Percentiles rank a stretch among this genome's conserved stretches.
phyloP scores from a whole-genome alignment of 805 yeast species.

The Maudiozyma serrabonitensis region DNA sequence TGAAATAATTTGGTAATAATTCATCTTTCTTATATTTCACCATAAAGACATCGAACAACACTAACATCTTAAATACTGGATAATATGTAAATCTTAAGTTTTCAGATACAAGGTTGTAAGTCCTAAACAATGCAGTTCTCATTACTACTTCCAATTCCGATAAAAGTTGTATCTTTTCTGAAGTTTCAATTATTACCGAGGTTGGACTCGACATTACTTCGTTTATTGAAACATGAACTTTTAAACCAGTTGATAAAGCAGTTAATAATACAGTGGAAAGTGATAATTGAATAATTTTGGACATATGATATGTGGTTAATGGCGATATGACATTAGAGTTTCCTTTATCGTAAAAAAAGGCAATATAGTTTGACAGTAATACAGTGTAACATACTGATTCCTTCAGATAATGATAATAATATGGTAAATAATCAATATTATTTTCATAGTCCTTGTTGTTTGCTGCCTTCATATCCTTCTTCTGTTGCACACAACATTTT shows the following conservation, averaged over 20 bases:
- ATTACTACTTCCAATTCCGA: slow-evolving; percentile 11
- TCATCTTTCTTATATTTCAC: slow-evolving; percentile 19
- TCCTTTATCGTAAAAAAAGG: slow-evolving; percentile 15
- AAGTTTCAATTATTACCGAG: background rate
- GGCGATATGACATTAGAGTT: slow-evolving; percentile 10
- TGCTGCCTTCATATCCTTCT: background rate
- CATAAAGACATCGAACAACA: slow-evolving; percentile 21
- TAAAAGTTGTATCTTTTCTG: slow-evolving; percentile 3
- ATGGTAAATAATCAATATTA: slow-evolving; percentile 5
- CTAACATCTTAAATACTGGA: slow-evolving; percentile 24
- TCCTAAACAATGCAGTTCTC: slow-evolving; percentile 14
- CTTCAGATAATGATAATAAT: slow-evolving; percentile 16
- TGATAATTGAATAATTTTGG: slow-evolving; percentile 21
- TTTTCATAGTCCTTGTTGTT: background rate
- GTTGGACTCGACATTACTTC: background rate
- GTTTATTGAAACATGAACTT: slow-evolving; percentile 8
- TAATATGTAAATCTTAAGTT: slow-evolving; percentile 24
- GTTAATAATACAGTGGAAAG: slow-evolving; percentile 19
- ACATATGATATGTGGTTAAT: slow-evolving; percentile 14
- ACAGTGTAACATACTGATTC: slow-evolving; percentile 3
- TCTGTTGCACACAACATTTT: slow-evolving; percentile 1
- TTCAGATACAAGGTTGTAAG: slow-evolving; percentile 17
- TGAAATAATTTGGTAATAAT: slow-evolving; percentile 10
- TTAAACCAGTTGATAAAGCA: slow-evolving; percentile 16
- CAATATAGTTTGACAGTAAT: slow-evolving; percentile 6